Percentiles rank a stretch among this genome's conserved stretches.
phyloP scores from a whole-genome alignment of 1,139 yeast species.

The Sugiyamaella xylanicola region DNA sequence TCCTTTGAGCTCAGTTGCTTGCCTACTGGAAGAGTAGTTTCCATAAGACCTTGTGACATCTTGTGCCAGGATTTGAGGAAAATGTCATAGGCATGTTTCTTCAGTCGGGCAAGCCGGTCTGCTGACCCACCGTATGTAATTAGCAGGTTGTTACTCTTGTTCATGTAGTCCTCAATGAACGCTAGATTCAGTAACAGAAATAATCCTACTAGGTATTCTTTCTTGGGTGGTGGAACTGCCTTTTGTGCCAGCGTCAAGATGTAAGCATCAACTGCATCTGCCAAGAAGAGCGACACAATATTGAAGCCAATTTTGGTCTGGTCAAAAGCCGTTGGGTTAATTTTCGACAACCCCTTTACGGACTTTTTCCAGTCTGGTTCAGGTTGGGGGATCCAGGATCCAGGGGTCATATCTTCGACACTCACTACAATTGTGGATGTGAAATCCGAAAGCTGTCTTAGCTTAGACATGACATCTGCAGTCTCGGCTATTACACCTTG shows the following conservation, averaged over 20 bases:
- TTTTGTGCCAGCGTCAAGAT: constrained; percentile 60
- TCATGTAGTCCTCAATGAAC: constrained; percentile 59
- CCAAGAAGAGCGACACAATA: constrained; percentile 62
- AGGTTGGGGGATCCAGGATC: constrained; percentile 67
- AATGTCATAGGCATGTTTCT: constrained; percentile 72
- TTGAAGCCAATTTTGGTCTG: too few relatives aligned
- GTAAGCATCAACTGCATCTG: constrained; percentile 76
- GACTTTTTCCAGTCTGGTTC: constrained; percentile 34
- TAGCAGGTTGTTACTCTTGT: constrained; percentile 64
- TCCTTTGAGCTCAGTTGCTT: constrained; percentile 55
- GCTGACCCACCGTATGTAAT: too few relatives aligned
- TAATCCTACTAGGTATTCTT: constrained; percentile 55
- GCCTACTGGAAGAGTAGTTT: constrained; percentile 35
- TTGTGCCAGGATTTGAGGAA: constrained; percentile 84
- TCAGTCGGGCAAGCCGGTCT: constrained; percentile 65
- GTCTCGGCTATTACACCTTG: constrained; percentile 70
- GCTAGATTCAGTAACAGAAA: constrained; percentile 71
- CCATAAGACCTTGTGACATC: constrained; percentile 72
- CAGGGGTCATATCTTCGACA: constrained; percentile 54
- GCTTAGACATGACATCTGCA: constrained; percentile 63
- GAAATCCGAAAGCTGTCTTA: constrained; percentile 67
- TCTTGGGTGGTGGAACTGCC: constrained; percentile 48
- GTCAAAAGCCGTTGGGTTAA: constrained; percentile 39
- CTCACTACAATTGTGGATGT: too few relatives aligned
- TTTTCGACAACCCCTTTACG: constrained; percentile 17